Percentiles rank a stretch among this genome's conserved stretches.
phyloP scores from a whole-genome alignment of 805 yeast species.

The Kregervanrija delftensis region DNA sequence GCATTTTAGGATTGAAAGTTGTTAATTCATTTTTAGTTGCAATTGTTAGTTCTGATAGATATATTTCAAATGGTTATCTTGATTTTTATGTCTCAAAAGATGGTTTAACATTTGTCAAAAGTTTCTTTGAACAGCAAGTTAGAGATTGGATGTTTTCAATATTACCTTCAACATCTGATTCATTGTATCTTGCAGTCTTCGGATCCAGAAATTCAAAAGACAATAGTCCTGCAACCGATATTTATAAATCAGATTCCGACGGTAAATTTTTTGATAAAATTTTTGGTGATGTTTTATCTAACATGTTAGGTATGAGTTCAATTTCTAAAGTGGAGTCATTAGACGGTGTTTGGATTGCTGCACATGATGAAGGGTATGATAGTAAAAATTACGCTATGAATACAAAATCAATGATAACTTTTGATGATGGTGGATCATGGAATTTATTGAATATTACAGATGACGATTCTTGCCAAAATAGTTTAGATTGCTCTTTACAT shows the following conservation, averaged over 20 bases:
- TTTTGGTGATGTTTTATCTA: slow-evolving; percentile 33
- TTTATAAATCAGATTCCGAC: slow-evolving; percentile 50
- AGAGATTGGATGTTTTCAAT: slow-evolving; percentile 32
- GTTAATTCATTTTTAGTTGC: slow-evolving; percentile 36
- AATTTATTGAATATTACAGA: slow-evolving; percentile 36
- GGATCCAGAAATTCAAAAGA: slow-evolving; percentile 16
- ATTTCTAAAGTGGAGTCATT: slow-evolving; percentile 41
- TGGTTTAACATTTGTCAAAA: slow-evolving; percentile 31
- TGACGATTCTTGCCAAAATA: slow-evolving; percentile 36
- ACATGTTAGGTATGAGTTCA: slow-evolving; percentile 31
- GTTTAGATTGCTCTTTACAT: slow-evolving; percentile 45
- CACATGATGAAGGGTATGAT: slow-evolving; percentile 14
- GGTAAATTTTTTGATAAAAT: slow-evolving; percentile 46
- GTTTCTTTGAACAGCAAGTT: slow-evolving; percentile 34
- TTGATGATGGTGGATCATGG: slow-evolving; percentile 53
- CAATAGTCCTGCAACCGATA: slow-evolving; percentile 22
- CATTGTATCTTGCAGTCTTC: slow-evolving; percentile 35
- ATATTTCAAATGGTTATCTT: slow-evolving; percentile 29
- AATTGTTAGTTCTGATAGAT: slow-evolving; percentile 37
- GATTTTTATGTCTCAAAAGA: slow-evolving; percentile 42
- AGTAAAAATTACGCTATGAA: slow-evolving; percentile 12
- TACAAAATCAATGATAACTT: slow-evolving; percentile 33
- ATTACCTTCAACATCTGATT: slow-evolving; percentile 33
- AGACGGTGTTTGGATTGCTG: slow-evolving; percentile 58
- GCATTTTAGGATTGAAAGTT: slow-evolving; percentile 27